Base-by-base conservation (phyloP, 179 eudicot genomes). In the Silene noctiflora region DNA sequence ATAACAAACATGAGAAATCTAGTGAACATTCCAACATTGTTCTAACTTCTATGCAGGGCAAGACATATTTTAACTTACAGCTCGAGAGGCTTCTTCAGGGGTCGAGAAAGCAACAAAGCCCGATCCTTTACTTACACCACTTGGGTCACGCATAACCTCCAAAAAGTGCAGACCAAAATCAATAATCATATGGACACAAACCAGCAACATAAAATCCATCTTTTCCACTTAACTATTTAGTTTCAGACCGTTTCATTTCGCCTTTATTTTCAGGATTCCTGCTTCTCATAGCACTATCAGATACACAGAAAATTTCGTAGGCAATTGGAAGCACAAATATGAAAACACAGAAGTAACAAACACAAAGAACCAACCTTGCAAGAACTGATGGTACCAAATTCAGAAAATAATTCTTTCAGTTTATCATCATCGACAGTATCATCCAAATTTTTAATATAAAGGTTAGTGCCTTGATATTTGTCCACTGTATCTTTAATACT, bases 41-140 rank as follows among this genome's bases (percentile, higher is more conserved):
- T 31, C 3, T n/a, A n/a, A n/a, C n/a, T n/a, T n/a, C n/a, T 10
- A 21, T 42, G 44, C 25, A 63, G 22, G 8, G 14, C 4, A 16
- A 4, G 33, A 20, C 68, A 63, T 33, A 58, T 63, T 73, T 44
- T 16, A 61, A 84, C 96, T 83, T 87, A 92, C 96, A 80, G 97
- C 96, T 63, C 87, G 86, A 73, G 91, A 83, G 33, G 97, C 90
- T 69, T 92, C 97, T 81, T 90, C 96, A 82, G 90, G 84, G 61
- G 96, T 83, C 4, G 97, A 85, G 77, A 90, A 92, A 35, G 97
- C 91, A 81, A 90, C 91, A 86, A 92, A 92, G n/a, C 93, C 97
- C 2, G 95, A 90, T 16, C 97, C 96, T 76, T 89, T 89, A 83
- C 96, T 92, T 24, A 86, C 80, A 75, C 97, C 97, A 80, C 72